phyloP scores from a whole-genome alignment of 2,329 filamentous ascomycete species.

The Penicillium griseofulvum region DNA sequence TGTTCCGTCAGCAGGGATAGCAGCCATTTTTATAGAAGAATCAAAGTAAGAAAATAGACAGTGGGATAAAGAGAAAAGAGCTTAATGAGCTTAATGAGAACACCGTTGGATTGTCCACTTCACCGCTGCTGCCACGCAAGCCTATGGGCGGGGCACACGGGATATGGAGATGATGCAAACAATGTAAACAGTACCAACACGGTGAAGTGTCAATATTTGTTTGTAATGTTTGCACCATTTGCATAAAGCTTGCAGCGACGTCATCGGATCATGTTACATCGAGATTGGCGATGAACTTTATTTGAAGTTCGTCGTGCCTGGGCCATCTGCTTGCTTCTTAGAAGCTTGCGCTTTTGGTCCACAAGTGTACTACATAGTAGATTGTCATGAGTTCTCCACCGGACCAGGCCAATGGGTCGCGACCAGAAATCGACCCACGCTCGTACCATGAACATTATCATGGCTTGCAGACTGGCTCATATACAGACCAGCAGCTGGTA shows the following conservation, averaged over 20 bases:
- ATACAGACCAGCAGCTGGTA: slow-evolving; percentile 56
- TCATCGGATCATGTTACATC: slow-evolving; percentile 29
- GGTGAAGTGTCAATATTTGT: slow-evolving; percentile 1
- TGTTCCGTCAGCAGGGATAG: slow-evolving; percentile 64
- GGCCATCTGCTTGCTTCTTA: slow-evolving; percentile 4
- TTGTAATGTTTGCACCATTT: slow-evolving; percentile 13
- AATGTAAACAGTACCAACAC: slow-evolving; percentile 28
- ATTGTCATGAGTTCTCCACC: slow-evolving; percentile 28
- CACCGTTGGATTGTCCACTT: slow-evolving; percentile 16
- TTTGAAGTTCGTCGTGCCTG: slow-evolving; percentile 8
- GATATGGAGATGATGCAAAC: slow-evolving; percentile 21
- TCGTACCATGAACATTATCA: slow-evolving; percentile 27
- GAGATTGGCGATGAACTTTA: slow-evolving; percentile 14
- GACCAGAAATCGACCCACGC: slow-evolving; percentile 17
- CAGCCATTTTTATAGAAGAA: slow-evolving; percentile 31
- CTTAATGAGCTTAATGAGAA: slow-evolving; percentile 7
- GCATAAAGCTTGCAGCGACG: slow-evolving; percentile 20
- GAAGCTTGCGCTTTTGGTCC: slow-evolving; percentile 4
- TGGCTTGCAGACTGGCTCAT: slow-evolving; percentile 49
- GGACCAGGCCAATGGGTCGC: slow-evolving; percentile 19
- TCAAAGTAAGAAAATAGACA: slow-evolving; percentile 4
- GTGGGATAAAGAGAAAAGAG: slow-evolving; percentile 4
- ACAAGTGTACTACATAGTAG: slow-evolving; percentile 2
- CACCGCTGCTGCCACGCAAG: slow-evolving; percentile 36
- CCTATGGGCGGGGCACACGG: slow-evolving; percentile 13